Conservation (phyloP, 1,139 yeast genomes). For the Scheffersomyces lignicola region DNA sequence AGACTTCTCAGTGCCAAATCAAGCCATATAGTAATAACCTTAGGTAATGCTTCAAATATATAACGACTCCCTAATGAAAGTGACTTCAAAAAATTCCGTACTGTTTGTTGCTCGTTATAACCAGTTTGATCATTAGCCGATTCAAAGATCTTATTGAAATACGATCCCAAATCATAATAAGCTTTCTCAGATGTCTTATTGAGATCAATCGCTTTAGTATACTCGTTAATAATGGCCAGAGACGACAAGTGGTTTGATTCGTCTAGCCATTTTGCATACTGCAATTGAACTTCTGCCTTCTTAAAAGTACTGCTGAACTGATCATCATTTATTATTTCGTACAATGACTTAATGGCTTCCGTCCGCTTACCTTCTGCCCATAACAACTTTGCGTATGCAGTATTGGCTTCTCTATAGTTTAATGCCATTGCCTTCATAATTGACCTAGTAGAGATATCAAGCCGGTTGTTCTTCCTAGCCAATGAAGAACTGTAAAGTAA, state of each 20-base stretch:
- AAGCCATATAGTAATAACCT: conserved; percentile 86
- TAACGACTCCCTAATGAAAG: conserved; percentile 68
- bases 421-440: conserved; percentile 67
- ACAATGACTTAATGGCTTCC: conserved; percentile 73
- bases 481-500: conserved; percentile 63
- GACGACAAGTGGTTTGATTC: conserved; percentile 83
- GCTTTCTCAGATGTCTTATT: conserved; percentile 75
- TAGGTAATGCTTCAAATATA: conserved; percentile 85
- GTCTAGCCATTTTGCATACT: conserved; percentile 89
- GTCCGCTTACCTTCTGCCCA: conserved; percentile 93
- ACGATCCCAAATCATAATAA: conserved; percentile 77
- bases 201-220: conserved; percentile 56
- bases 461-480: conserved; percentile 67
- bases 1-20: conserved; percentile 60
- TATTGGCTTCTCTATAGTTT: conserved; percentile 54
- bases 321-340: conserved; percentile 35
- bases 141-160: conserved; percentile 75
- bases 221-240: conserved; percentile 68
- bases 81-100: conserved; percentile 65
- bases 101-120: conserved; percentile 63
- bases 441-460: conserved; percentile 73
- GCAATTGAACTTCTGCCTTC: conserved; percentile 59
- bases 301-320: conserved; percentile 15
- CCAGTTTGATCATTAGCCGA: conserved; percentile 56
- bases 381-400: conserved; percentile 79